Conservation (phyloP, 306 rosid species). For the Elaeagnus macrophylla region DNA sequence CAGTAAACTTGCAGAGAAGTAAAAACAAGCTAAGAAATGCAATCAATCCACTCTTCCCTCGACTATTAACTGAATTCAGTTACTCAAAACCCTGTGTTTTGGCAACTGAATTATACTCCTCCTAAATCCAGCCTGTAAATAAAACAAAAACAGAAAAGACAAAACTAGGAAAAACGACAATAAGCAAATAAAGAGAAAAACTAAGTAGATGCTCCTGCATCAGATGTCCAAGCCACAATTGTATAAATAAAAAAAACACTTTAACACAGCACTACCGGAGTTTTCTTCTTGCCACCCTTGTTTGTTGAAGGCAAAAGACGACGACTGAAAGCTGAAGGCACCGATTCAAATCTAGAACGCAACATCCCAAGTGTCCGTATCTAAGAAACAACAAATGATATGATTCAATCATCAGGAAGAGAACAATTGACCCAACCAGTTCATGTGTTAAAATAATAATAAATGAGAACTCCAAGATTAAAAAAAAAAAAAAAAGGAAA, state of each 20-base stretch:
- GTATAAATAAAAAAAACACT: slow-evolving; percentile 2
- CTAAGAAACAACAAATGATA: slow-evolving; percentile 38
- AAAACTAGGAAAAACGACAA: no score
- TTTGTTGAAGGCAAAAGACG: slow-evolving; percentile 57
- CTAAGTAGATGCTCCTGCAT: background rate
- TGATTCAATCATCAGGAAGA: slow-evolving; percentile 17
- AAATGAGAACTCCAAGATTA: slow-evolving; percentile 5
- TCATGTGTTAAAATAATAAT: slow-evolving; percentile 6
- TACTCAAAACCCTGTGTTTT: no score
- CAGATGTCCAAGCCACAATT: slow-evolving; percentile 22
- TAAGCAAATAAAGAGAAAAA: no score
- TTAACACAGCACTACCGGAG: slow-evolving; percentile 25
- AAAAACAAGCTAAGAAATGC: background rate
- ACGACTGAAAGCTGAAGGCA: slow-evolving; percentile 61
- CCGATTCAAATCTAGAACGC: slow-evolving; percentile 71
- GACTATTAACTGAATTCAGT: no score
- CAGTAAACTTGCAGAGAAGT: background rate
- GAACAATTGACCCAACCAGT: slow-evolving; percentile 11
- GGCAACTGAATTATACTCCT: background rate
- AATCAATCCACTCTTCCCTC: no score
- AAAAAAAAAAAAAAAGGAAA: background rate
- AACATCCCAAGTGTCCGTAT: slow-evolving; percentile 99
- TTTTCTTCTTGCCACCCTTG: slow-evolving; percentile 17
- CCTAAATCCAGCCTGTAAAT: slow-evolving; percentile 7
- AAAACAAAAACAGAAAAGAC: background rate